A percentile compares a stretch with the other conserved stretches of the same genome.
Conservation (phyloP, 2,329 filamentous ascomycete species). For the Phyllosticta citribraziliensis region DNA sequence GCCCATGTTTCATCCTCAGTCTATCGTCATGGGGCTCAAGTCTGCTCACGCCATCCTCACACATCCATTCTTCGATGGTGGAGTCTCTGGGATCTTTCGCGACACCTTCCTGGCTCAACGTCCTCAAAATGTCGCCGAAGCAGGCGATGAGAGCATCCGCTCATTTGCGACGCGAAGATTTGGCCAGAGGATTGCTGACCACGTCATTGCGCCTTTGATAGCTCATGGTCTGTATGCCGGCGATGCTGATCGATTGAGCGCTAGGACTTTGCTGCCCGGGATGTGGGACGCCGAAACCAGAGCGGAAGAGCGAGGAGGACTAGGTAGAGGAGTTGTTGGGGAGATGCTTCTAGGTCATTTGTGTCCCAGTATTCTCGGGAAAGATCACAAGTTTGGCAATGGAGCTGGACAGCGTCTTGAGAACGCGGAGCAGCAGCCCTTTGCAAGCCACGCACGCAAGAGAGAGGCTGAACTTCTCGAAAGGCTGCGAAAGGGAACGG, state of each 20-base stretch:
- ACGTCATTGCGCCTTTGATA: background rate
- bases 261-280: background rate
- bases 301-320: background rate
- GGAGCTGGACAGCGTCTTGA: no score
- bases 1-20: background rate
- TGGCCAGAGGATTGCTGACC: background rate
- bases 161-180: background rate
- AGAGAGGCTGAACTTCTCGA: background rate
- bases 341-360: background rate
- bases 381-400: no score
- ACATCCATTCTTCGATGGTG: background rate
- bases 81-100: background rate
- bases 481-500: background rate
- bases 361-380: background rate
- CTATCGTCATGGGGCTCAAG: background rate
- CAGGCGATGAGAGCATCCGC: background rate
- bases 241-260: background rate
- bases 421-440: no score
- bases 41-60: background rate
- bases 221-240: background rate
- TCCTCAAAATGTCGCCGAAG: background rate
- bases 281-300: background rate
- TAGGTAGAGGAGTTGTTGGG: background rate
- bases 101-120: background rate
- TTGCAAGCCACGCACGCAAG: background rate